These are phyloP conservation scores for Xylaria sp. DNA, from an alignment of 2,329 filamentous ascomycete genomes.

Conservation along the genomic window DNA sequence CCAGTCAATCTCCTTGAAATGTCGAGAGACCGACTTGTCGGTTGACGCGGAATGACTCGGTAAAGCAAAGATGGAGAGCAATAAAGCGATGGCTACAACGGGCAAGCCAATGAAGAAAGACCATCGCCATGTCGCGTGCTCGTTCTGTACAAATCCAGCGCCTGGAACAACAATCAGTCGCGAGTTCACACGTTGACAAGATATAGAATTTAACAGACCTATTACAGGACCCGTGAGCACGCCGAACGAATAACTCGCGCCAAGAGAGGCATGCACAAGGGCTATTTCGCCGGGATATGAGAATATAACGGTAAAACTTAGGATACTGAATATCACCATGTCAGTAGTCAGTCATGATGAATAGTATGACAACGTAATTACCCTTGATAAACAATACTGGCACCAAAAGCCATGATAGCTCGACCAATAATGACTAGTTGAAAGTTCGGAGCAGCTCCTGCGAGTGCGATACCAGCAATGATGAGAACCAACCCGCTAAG, in stretches of 20 bases:
- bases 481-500: constrained; percentile 46
- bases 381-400: constrained; percentile 50
- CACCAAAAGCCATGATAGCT: constrained; percentile 51
- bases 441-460: constrained; percentile 49
- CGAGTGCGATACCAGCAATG: constrained; percentile 38
- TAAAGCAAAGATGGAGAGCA: constrained; percentile 57
- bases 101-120: constrained; percentile 43
- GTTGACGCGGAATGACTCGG: constrained; percentile 51
- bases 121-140: constrained; percentile 55
- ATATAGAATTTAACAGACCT: constrained; percentile 42
- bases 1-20: constrained; percentile 54
- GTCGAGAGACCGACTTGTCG: constrained; percentile 36
- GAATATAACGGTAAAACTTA: constrained; percentile 43
- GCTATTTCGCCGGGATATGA: constrained; percentile 40
- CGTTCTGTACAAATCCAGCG: constrained; percentile 51
- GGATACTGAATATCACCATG: constrained; percentile 21
- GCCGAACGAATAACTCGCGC: constrained; percentile 46
- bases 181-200: constrained; percentile 22
- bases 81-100: constrained; percentile 28
- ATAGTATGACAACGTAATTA: constrained; percentile 27
- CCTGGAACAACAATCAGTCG: constrained; percentile 40
- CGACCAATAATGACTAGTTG: constrained; percentile 50
- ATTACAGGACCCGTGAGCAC: constrained; percentile 46
- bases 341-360: constrained; percentile 6
- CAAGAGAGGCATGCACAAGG: constrained; percentile 40